Base-by-base conservation (phyloP, 352 stramenopile species). In the Phytopythium chamaehyphon region DNA sequence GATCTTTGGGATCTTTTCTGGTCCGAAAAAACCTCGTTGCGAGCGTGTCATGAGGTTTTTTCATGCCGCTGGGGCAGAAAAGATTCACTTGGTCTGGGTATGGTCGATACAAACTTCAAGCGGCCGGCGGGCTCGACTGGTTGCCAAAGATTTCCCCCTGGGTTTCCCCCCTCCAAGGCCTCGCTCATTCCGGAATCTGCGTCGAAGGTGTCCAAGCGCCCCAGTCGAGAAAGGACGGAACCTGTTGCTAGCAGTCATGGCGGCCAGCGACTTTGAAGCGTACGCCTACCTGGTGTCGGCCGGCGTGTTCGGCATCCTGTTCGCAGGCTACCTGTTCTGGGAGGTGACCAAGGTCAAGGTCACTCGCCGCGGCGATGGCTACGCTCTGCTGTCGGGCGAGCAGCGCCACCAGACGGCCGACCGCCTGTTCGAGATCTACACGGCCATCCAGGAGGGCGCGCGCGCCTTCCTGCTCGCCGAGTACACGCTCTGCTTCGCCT, bases 401-500 rank as follows among this genome's bases (percentile, higher is more conserved):
- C 66, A 86, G 59, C 83, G 81, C 49, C 77, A 83, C 67, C 81
- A 90, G 57, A 94, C 83, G 37, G 83, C 83, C 11, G 81, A 94
- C 60, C 83, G 83, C 24, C 77, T 94, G 23, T 94, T 85, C 53
- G 83, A 94, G 75, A 94, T 99, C 70, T 98, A 95, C 74, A 86
- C 89, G 54, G 93, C 93, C 37, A 99, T 99, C 76, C 95, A 98
- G 59, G 82, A 98, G 57, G 97, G 97, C 52, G 97, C 97, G n/a
- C 92, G 97, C 48, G 96, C 94, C 19, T 99, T 99, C 76, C 71
- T 99, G 31, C 62, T 88, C 24, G 96, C 97, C 7, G 97, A 99
- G 76, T 99, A 99, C 85, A 95, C 72, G 54, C 93, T 99, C 59
- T 99, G 96, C 76, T 93, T 97, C 55, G 93, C 89, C 55, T 99